These are phyloP conservation scores for Apophysomyces elegans DNA, from an alignment of 371 early-diverging fungal species.

Conservation along the genomic window DNA sequence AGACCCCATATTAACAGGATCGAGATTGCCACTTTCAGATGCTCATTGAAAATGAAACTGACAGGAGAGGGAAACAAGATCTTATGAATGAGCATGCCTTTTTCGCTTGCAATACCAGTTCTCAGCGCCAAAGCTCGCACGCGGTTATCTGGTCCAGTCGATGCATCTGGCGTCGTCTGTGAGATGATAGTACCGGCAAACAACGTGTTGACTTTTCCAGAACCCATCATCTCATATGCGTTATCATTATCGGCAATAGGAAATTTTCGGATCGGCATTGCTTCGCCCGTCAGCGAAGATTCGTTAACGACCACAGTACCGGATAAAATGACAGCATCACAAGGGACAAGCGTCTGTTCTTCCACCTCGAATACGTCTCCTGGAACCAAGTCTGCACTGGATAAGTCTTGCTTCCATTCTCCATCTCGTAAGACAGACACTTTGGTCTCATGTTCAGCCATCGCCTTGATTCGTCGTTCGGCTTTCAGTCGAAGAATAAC, in stretches of 20 bases:
- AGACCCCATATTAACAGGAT: constrained; percentile 68
- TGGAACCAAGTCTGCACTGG: constrained; percentile 61
- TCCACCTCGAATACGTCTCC: constrained; percentile 64
- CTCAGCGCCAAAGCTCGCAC: constrained; percentile 61
- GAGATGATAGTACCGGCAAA: constrained; percentile 68
- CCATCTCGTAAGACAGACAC: constrained; percentile 62
- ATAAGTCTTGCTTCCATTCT: constrained; percentile 49
- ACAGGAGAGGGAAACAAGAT: constrained; percentile 72
- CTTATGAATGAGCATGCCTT: constrained; percentile 78
- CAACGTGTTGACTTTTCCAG: constrained; percentile 58
- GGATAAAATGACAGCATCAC: constrained; percentile 70
- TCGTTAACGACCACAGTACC: constrained; percentile 84
- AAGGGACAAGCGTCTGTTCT: constrained; percentile 44
- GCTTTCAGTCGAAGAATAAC: constrained; percentile 60
- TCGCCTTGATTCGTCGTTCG: constrained; percentile 61
- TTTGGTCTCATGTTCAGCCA: constrained; percentile 59
- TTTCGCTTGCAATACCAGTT: constrained; percentile 78
- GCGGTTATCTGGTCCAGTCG: constrained; percentile 12
- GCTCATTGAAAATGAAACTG: constrained; percentile 75
- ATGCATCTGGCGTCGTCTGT: constrained; percentile 37
- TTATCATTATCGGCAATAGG: constrained; percentile 55
- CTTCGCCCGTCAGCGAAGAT: constrained; percentile 85
- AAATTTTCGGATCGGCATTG: constrained; percentile 84
- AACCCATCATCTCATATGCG: constrained; percentile 35
- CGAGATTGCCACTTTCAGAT: constrained; percentile 68